phyloP scores from a whole-genome alignment of 2,329 filamentous ascomycete genomes.

The Colletotrichum tabaci region DNA sequence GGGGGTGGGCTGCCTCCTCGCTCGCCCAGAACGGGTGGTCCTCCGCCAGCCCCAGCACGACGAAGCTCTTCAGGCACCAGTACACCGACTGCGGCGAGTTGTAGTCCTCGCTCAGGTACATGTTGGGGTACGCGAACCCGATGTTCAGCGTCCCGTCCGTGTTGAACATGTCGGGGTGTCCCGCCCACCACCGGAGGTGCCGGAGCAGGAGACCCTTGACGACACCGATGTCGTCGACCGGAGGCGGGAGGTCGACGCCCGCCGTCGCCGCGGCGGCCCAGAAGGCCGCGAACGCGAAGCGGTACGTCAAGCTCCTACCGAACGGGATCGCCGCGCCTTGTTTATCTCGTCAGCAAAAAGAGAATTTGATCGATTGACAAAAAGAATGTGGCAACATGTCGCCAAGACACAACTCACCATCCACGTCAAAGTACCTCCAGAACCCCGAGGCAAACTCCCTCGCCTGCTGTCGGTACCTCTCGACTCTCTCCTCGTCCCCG shows the following conservation, averaged over 20 bases:
- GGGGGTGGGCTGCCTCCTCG: constrained; percentile 54
- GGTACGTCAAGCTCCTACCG: constrained; percentile 61
- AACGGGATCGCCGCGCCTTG: constrained; percentile 63
- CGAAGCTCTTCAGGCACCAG: constrained; percentile 62
- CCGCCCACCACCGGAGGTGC: constrained; percentile 60
- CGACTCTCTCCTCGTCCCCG: constrained; percentile 53
- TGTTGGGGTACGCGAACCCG: constrained; percentile 53
- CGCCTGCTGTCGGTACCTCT: constrained; percentile 53
- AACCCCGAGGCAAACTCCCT: constrained; percentile 54
- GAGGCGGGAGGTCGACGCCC: constrained; percentile 51
- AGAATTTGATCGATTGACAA: too few species aligned
- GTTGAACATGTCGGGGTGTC: constrained; percentile 56
- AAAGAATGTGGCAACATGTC: too few species aligned
- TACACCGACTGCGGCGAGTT: constrained; percentile 66
- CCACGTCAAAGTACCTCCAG: constrained; percentile 59
- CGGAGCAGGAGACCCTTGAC: constrained; percentile 60
- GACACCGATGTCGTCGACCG: constrained; percentile 50
- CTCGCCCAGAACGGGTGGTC: constrained; percentile 58
- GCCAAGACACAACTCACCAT: constrained; percentile 48
- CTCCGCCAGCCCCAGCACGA: constrained; percentile 52
- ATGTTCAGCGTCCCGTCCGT: constrained; percentile 60
- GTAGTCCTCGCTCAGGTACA: constrained; percentile 65
- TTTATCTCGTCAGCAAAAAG: neutral
- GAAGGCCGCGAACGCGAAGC: constrained; percentile 60
- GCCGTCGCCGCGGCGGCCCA: constrained; percentile 58